Base-by-base conservation (phyloP, 805 yeast genomes). In the Starmera dryadoides region DNA sequence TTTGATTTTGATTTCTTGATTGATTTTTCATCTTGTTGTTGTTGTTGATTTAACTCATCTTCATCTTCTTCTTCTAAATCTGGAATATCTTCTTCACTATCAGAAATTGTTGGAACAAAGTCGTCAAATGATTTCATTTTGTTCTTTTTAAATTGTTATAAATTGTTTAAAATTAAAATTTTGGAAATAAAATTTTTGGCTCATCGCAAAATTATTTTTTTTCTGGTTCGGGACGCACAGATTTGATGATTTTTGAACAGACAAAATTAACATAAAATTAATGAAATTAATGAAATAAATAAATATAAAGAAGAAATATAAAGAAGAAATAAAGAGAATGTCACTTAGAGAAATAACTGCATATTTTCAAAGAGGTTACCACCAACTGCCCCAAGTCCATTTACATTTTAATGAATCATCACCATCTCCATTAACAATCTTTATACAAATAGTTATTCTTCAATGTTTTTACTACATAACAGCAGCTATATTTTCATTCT, bases 381-480 rank as follows among this genome's bases (percentile, higher is more conserved):
- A 22, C 10, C 25, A 22, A 7, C 25, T 22, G 25, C 10, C 10
- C 25, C 25, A 22, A 10, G n/a, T n/a, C n/a, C n/a, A n/a, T n/a
- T n/a, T n/a, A n/a, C n/a, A n/a, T n/a, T n/a, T n/a, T n/a, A 9
- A 9, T 9, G 17, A 29, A 12, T 77, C 72, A 42, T 63, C 71
- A 7, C 57, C 73, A 19, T 74, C 86, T 1, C 87, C 89, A 1
- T 52, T 65, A 32, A 70, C 79, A 37, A 72, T 81, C 36, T 62
- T 79, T 35, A 56, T 76, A 33, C 98, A 91, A 59, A 91, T 91
- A 16, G 58, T 87, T 6, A 63, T 86, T 18, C 62, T 91, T 20
- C 98, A 91, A 58, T 54, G 77, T 29, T 77, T 86, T 42, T 89
- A 89, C 62, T 91, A 91, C 53, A 52, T 73, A 6, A 74, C 86